Base-by-base conservation (phyloP, 306 rosid genomes). In the Bauhinia variegata region DNA sequence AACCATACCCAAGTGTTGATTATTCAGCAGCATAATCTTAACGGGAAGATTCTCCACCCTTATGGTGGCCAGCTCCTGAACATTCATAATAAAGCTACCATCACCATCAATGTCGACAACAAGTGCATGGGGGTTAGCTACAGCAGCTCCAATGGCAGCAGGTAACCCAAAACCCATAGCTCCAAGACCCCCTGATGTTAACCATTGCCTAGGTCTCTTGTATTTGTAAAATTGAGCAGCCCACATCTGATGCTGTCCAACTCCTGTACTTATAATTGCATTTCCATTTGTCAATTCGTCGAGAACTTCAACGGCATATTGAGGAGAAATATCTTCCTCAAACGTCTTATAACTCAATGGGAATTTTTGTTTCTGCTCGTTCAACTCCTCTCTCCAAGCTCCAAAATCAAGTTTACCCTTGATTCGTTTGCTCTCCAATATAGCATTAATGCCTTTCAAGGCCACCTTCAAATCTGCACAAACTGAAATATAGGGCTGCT, bases 111-210 rank as follows among this genome's bases (percentile, higher is more conserved):
- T 88, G 70, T 93, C 98, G 6, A 93, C 96, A 1, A 93, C 91
- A 3, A 86, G 32, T 0, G 86, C 54, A 8, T 16, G 85, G 0
- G 97, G 97, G 72, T 82, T 83, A 0, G 97, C 98, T n/a, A 86
- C 95, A 1, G 95, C 90, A 2, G 96, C 98, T 34, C 96, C 96
- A 7, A 93, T 73, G 5, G 97, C 98, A 4, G 95, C 97, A 7
- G 98, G 98, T 63, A 89, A 72, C 4, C 97, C 97, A 47, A 93
- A 93, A 13, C 98, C 98, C 98, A 93, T 93, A 0, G 97, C 97
- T 1, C 97, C 98, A 8, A 93, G 81, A 11, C 98, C 98, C 10
- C 93, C 96, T 0, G 96, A 93, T 0, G 97, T 88, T 65, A 93
- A 75, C 96, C 96, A 93, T 38, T 88, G 96, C 11, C 96, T 84